Evolutionary conservation across 495 filamentous ascomycete species (phyloP).

Genomic region (Neurospora pannonica): DNA sequence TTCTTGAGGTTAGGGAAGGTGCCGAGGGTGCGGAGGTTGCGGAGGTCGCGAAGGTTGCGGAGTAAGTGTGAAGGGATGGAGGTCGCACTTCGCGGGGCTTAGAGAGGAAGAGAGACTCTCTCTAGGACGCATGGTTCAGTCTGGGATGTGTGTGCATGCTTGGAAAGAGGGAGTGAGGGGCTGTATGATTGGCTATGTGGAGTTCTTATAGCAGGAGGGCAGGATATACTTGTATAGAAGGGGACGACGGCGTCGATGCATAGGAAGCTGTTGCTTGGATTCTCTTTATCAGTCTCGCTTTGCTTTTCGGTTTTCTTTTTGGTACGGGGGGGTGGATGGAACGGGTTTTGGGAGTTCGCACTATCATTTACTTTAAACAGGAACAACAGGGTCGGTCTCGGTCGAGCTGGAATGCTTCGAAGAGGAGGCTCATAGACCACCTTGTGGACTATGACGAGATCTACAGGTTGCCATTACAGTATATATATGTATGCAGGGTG

Average conservation of each 20-base stretch:
- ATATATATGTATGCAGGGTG: not conserved
- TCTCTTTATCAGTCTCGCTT: not conserved
- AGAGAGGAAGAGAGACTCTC: not conserved
- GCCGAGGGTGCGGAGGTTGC: not conserved
- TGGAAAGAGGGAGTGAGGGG: not conserved
- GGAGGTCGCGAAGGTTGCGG: not conserved
- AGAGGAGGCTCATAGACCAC: not conserved
- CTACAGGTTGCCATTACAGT: not conserved
- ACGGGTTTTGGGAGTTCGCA: not conserved
- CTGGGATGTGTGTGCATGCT: not conserved
- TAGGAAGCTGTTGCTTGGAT: not conserved
- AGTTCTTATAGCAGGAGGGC: not conserved
- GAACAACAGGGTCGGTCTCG: not conserved
- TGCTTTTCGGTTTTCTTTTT: not conserved
- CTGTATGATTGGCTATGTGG: not conserved
- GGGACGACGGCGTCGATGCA: not conserved
- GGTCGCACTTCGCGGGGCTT: not conserved
- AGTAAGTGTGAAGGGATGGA: not conserved
- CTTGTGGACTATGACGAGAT: not conserved
- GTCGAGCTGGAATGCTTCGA: not conserved
- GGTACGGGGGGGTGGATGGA: not conserved
- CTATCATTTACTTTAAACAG: not conserved
- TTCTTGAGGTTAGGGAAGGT: constrained; percentile 18
- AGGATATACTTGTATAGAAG: not conserved
- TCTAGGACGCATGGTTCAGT: not conserved